Evolutionary conservation across 73 alveolate species (phyloP).

Genomic region (Paramecium octaurelia): DNA sequence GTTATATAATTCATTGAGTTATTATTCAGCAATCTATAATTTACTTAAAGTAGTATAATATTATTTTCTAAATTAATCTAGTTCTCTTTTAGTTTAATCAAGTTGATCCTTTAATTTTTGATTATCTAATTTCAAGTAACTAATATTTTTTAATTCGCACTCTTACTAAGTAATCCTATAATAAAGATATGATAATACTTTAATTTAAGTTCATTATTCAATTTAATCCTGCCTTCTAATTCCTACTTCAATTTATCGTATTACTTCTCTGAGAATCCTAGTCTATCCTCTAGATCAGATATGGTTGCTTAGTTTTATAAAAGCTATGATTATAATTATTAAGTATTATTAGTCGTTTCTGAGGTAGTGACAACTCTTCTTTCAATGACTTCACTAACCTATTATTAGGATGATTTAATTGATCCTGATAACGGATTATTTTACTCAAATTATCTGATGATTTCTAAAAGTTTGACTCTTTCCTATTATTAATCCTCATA

Average conservation of each 20-base stretch:
- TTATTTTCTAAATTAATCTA: background rate
- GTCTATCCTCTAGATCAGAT: background rate
- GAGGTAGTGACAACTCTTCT: background rate
- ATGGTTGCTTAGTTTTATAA: background rate
- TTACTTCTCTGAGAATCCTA: background rate
- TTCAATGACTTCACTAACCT: background rate
- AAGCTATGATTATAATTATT: background rate
- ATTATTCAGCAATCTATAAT: background rate
- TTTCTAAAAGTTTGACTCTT: background rate
- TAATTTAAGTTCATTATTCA: background rate
- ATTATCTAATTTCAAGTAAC: background rate
- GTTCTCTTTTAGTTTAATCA: background rate
- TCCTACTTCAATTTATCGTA: background rate
- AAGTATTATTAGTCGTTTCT: background rate
- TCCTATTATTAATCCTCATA: background rate
- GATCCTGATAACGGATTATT: background rate
- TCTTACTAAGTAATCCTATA: background rate
- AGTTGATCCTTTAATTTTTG: slow-evolving; percentile 35
- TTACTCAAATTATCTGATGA: background rate
- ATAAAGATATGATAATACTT: background rate
- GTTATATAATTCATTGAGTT: background rate
- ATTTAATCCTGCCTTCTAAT: background rate
- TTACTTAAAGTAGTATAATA: slow-evolving; percentile 33
- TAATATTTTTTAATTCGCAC: background rate
- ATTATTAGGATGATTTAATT: background rate